Base-by-base conservation (phyloP, 2,329 filamentous ascomycete species). In the Fusarium verticillioides region DNA sequence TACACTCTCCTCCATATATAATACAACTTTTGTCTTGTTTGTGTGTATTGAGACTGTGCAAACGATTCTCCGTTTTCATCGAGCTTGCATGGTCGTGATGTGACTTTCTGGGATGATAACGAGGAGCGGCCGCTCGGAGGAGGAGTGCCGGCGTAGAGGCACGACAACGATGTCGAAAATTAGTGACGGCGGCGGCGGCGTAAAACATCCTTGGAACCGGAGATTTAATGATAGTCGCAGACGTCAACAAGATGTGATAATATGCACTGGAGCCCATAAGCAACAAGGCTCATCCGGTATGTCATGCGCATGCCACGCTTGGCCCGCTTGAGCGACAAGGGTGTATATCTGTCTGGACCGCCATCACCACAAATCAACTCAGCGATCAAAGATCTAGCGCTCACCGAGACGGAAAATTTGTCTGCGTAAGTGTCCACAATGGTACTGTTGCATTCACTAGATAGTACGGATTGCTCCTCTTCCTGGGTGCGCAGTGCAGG, bases 401-500 rank as follows among this genome's bases (percentile, higher is more conserved):
- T 66, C 49, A 67, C 42, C 39, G 59, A 50, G 42, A 65, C 67
- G 73, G 68, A 72, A 75, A 76, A 74, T 75, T 63, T 72, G 49
- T 73, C 52, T 56, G 59, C 73, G 67, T 76, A 78, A 79, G 76
- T 58, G 73, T 77, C 74, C 76, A 75, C 77, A 77, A 81, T 79
- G 78, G 64, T 70, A 80, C 75, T 70, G 78, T 81, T 69, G 66
- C 78, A 80, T 75, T 69, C 69, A 47, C 66, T 60, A 71, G 66
- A 66, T 66, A 68, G 77, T 73, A 72, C 76, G 63, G 60, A 53
- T 53, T 68, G 52, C 28, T 63, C 71, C 70, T 69, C 67, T 65
- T 54, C 63, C 60, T 64, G 54, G 39, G 39, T 39, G 63, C 47
- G 49, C 60, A 54, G 50, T 49, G 56, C 60, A 74, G 68, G 71